Evolutionary conservation across 148 eudicot species (phyloP), one percentile per base, ranked within the genome.

Genomic region (Nepenthes gracilis): DNA sequence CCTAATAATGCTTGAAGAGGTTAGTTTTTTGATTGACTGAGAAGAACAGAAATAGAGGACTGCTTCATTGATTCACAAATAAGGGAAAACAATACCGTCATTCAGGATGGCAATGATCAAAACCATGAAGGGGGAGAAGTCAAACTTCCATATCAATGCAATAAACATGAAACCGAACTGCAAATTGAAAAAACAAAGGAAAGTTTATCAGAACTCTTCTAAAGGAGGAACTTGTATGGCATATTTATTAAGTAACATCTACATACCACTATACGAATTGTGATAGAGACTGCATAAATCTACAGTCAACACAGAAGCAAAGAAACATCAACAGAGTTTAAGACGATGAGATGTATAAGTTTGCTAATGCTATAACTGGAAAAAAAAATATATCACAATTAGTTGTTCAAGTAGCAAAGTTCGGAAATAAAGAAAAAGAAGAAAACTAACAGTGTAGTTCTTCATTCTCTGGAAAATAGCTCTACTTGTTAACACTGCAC

Each of bases 381-480:
- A 23, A 32, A 34, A 48, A 35, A 57, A 0, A 57, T n/a, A 50
- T 2, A 14, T 37, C 15, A 35, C 40, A 12, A 55, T 49, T 15
- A 55, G 40, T 35, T 50, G 58, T 59, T 45, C 37, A 55, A 53
- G 56, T 65, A 9, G 45, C 43, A 37, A 45, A 54, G 4, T 4
- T 38, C 1, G 43, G 7, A 12, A 49, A 1, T 5, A 13, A 9
- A 5, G 15, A 14, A 34, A 58, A 9, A 61, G 13, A 62, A 14
- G 56, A 50, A 38, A 65, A 69, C 81, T 52, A 57, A 92, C 98
- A 5, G 98, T 92, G 69, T 92, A 92, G 69, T 93, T 88, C 70
- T 93, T 93, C 98, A 93, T 93, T 62, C 98, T 82, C 69, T 93
- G 98, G 84, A 93, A 92, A 62, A 93, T 88, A 66, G 98, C 96